Conservation (phyloP, 768 basidiomycete genomes). For the Agaricus blazei region DNA sequence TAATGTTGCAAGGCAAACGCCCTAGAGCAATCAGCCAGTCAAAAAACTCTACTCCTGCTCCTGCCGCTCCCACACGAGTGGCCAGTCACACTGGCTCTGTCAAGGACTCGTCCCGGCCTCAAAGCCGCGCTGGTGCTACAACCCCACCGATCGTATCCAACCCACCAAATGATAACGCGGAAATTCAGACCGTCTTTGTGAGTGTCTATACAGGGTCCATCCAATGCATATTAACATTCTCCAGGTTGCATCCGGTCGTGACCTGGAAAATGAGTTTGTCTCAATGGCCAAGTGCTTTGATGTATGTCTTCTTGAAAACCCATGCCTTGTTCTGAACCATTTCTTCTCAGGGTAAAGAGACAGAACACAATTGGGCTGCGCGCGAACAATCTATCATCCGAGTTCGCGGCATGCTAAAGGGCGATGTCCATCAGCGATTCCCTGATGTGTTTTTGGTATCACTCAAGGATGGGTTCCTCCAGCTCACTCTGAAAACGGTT, state of each 20-base stretch:
- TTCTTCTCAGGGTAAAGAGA: slow-evolving; percentile 77
- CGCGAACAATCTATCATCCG: slow-evolving; percentile 74
- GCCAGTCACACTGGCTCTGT: slow-evolving; percentile 12
- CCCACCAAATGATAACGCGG: slow-evolving; percentile 32
- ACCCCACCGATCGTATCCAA: slow-evolving; percentile 31
- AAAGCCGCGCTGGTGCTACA: slow-evolving; percentile 54
- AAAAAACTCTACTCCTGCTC: slow-evolving; percentile 22
- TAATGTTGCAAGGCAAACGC: slow-evolving; percentile 52
- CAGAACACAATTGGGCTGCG: slow-evolving; percentile 90
- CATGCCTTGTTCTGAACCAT: neutral
- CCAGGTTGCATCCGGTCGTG: slow-evolving; percentile 81
- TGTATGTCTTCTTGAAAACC: slow-evolving; percentile 30
- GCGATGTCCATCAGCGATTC: slow-evolving; percentile 73
- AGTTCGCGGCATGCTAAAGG: slow-evolving; percentile 87
- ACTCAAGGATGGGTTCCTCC: slow-evolving; percentile 74
- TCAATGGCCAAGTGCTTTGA: slow-evolving; percentile 79
- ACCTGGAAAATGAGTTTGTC: slow-evolving; percentile 83
- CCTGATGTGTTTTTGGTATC: slow-evolving; percentile 68
- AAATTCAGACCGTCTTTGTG: slow-evolving; percentile 68
- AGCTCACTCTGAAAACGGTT: slow-evolving; percentile 82
- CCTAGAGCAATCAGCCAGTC: slow-evolving; percentile 35
- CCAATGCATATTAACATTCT: neutral
- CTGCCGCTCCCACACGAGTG: slow-evolving; percentile 44
- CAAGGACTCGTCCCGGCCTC: slow-evolving; percentile 48
- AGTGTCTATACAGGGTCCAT: slow-evolving; percentile 20